These are phyloP conservation scores for Fusarium sp. DNA, from an alignment of 2,329 filamentous ascomycete species.

Conservation along the genomic window DNA sequence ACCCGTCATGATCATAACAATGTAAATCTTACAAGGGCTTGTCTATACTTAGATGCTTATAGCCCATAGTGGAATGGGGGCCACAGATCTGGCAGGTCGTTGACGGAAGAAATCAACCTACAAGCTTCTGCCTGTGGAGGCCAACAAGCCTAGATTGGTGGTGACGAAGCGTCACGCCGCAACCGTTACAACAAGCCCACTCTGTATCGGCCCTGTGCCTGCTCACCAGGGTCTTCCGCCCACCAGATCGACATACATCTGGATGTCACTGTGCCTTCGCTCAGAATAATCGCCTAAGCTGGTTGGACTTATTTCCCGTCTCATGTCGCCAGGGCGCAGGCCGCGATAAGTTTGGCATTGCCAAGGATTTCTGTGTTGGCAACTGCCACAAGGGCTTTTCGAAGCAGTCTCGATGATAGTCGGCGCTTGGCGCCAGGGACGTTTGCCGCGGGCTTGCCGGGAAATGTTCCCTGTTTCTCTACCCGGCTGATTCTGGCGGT, in stretches of 20 bases:
- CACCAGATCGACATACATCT: constrained; percentile 33
- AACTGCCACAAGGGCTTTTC: constrained; percentile 7
- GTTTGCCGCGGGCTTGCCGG: constrained; percentile 32
- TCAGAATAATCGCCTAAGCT: constrained; percentile 2
- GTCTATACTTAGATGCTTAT: constrained; percentile 33
- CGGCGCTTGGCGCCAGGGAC: constrained; percentile 26
- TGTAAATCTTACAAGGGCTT: constrained; percentile 28
- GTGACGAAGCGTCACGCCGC: constrained; percentile 21
- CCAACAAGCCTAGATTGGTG: constrained; percentile 9
- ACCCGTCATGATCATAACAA: constrained; percentile 34
- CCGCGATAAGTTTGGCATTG: constrained; percentile 2
- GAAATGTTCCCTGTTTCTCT: constrained; percentile 19
- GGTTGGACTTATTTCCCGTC: neutral
- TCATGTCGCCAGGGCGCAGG: neutral
- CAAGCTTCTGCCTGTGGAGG: constrained; percentile 16
- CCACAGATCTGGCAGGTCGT: constrained; percentile 16
- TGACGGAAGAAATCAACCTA: constrained; percentile 10
- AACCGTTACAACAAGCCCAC: constrained; percentile 35
- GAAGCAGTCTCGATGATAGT: constrained; percentile 5
- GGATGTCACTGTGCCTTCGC: constrained; percentile 1
- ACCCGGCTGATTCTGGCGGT: constrained; percentile 12
- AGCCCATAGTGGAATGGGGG: constrained; percentile 1
- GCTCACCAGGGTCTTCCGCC: constrained; percentile 18
- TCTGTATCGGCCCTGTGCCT: constrained; percentile 21
- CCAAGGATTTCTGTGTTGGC: constrained; percentile 14